Conservation (phyloP, 495 filamentous ascomycete species). For the Neurospora discreta region DNA sequence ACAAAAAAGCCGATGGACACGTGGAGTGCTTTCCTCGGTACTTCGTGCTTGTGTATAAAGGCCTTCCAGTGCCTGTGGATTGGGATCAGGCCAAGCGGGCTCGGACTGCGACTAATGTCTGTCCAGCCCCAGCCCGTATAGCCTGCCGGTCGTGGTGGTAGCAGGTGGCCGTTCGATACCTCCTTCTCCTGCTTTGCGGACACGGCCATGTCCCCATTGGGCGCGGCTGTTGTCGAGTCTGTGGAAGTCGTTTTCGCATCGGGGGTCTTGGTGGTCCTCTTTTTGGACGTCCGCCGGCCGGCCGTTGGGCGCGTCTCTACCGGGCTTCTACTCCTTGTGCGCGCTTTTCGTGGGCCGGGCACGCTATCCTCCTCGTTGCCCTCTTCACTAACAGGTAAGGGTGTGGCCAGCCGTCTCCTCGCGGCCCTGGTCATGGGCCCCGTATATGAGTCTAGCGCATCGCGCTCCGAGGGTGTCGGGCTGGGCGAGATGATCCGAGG, state of each 20-base stretch:
- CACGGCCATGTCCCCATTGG: neutral
- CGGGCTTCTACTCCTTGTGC: constrained; percentile 42
- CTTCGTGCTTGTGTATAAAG: constrained; percentile 67
- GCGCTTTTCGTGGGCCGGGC: constrained; percentile 31
- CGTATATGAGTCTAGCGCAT: constrained; percentile 36
- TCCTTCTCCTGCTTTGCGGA: constrained; percentile 5
- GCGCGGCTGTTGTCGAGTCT: constrained; percentile 5
- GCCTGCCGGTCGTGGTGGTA: constrained; percentile 42
- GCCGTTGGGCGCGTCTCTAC: constrained; percentile 35
- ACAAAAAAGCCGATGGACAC: constrained; percentile 94
- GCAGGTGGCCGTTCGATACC: constrained; percentile 56
- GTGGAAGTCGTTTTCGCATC: neutral
- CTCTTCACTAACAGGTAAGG: constrained; percentile 26
- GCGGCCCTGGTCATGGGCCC: constrained; percentile 54
- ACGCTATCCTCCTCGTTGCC: constrained; percentile 18
- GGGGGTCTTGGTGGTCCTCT: constrained; percentile 8
- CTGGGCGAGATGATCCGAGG: constrained; percentile 64
- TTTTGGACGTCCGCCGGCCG: constrained; percentile 32
- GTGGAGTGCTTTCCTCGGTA: constrained; percentile 67
- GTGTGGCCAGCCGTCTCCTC: constrained; percentile 35
- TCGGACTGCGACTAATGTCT: constrained; percentile 76
- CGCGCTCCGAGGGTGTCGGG: constrained; percentile 49
- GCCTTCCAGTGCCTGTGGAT: constrained; percentile 69
- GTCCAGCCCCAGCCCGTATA: constrained; percentile 54
- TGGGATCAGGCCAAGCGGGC: constrained; percentile 87